Conservation (phyloP, 148 eudicot species). For the Arbutus unedo region DNA sequence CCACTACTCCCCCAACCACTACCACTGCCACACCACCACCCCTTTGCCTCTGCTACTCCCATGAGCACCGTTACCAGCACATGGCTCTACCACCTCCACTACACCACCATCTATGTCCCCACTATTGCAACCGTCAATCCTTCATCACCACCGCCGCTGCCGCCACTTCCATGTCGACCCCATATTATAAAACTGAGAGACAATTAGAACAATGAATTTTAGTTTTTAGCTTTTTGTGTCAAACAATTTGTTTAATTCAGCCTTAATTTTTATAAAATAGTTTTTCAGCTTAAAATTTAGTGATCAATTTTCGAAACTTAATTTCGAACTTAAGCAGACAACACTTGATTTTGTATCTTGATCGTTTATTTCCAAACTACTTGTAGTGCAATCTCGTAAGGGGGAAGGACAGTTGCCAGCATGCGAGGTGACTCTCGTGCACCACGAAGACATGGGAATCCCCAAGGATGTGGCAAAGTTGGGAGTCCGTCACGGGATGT, state of each 20-base stretch:
- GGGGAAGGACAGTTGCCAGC: conserved; percentile 82
- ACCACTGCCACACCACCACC: neutral
- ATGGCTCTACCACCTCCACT: neutral
- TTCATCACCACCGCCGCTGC: neutral
- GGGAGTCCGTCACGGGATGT: conserved; percentile 96
- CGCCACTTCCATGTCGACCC: neutral
- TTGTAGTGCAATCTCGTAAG: conserved; percentile 70
- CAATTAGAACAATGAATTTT: neutral
- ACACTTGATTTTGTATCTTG: neutral
- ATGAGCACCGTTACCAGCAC: neutral
- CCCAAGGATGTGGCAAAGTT: conserved; percentile 89
- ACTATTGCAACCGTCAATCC: neutral
- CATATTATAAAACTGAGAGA: neutral
- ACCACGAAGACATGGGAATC: conserved; percentile 96
- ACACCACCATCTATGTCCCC: neutral
- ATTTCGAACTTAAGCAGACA: neutral
- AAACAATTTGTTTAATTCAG: neutral
- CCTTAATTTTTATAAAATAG: neutral
- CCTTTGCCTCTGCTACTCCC: neutral
- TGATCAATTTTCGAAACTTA: neutral
- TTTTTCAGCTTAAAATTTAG: neutral
- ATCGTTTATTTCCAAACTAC: conserved; percentile 1
- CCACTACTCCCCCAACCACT: neutral
- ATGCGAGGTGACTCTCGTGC: conserved; percentile 80
- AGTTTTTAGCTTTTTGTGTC: neutral